Evolutionary conservation across 805 yeast genomes (phyloP), one percentile per base, ranked within the genome.

Genomic region (Cyberlindnera xishuangbannaensis): DNA sequence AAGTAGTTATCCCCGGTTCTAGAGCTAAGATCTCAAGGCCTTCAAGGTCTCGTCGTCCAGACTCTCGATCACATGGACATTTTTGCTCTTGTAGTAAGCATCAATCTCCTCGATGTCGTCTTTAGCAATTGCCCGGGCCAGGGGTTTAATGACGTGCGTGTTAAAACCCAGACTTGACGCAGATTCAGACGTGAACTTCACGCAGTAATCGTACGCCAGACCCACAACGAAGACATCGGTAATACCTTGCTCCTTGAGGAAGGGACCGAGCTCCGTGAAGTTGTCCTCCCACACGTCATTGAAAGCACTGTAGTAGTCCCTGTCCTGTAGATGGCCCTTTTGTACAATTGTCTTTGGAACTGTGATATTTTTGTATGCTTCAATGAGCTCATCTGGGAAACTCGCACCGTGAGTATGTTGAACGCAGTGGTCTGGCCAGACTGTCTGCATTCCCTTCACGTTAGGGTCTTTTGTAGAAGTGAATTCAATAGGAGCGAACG

Each of bases 351-450:
- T 55, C 18, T 55, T 52, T 37, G 62, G 60, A 27, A 66, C 48
- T 21, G 37, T 41, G 34, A 74, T 57, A 1, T 45, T 48, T 10
- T 54, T 51, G 31, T 58, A 45, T 0, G 50, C 48, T 3, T 50
- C 47, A 24, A 60, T 56, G 33, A 86, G 64, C 40, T 62, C 72
- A 0, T 56, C 43, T 5, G 84, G 83, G 21, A 83, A 64, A 23
- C 69, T 65, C 0, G 88, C 69, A 1, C 97, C 97, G 5, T 43
- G 30, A 0, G 87, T 66, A 32, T 68, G 65, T 49, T 84, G 88
- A 12, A 88, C 73, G 56, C 97, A 88, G 53, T 88, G 97, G 35
- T 73, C 88, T 0, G 97, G 97, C 97, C 97, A 88, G 4, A 86
- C 65, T 0, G 69, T 65, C 42, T 76, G 77, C 4, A 40, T 47